Conservation (phyloP, 1,284 basidiomycete genomes). For the Prillingera fragicola region DNA sequence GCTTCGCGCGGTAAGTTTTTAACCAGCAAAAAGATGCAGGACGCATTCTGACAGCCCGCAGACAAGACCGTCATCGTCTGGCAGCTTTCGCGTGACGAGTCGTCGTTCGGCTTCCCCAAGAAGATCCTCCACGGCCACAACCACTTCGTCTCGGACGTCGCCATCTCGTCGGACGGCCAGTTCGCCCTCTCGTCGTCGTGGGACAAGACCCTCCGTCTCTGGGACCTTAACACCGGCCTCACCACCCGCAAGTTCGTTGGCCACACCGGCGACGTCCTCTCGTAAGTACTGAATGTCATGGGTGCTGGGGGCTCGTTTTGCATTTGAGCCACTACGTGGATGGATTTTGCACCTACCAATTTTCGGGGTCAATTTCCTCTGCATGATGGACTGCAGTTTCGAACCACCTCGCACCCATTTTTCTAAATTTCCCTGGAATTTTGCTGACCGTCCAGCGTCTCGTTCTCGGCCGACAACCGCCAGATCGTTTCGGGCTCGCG, state of each 20-base stretch:
- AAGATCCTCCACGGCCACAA: slow-evolving; percentile 98
- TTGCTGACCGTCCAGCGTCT: slow-evolving; percentile 63
- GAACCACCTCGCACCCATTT: background rate
- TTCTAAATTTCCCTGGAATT: slow-evolving; percentile 1
- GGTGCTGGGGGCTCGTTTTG: background rate
- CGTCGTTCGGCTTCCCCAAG: slow-evolving; percentile 86
- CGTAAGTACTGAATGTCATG: slow-evolving; percentile 47
- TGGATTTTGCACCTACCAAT: no score
- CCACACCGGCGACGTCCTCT: slow-evolving; percentile 95
- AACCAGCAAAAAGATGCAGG: background rate
- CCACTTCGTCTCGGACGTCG: slow-evolving; percentile 99
- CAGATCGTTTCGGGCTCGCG: slow-evolving; percentile 98
- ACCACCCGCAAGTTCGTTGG: slow-evolving; percentile 97
- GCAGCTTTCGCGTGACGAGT: slow-evolving; percentile 94
- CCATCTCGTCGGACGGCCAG: slow-evolving; percentile 97
- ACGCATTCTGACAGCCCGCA: slow-evolving; percentile 42
- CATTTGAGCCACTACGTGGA: no score
- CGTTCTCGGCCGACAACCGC: slow-evolving; percentile 94
- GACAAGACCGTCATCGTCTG: slow-evolving; percentile 99
- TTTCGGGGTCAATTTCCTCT: background rate
- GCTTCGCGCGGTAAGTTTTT: slow-evolving; percentile 78
- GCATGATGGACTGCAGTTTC: background rate
- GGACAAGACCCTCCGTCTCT: slow-evolving; percentile 99
- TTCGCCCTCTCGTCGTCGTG: slow-evolving; percentile 99
- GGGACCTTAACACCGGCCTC: slow-evolving; percentile 93